A percentile compares a stretch with the other conserved stretches of the same genome.
phyloP scores from a whole-genome alignment of 2,329 filamentous ascomycete genomes.

The Stemphylium lycopersici region DNA sequence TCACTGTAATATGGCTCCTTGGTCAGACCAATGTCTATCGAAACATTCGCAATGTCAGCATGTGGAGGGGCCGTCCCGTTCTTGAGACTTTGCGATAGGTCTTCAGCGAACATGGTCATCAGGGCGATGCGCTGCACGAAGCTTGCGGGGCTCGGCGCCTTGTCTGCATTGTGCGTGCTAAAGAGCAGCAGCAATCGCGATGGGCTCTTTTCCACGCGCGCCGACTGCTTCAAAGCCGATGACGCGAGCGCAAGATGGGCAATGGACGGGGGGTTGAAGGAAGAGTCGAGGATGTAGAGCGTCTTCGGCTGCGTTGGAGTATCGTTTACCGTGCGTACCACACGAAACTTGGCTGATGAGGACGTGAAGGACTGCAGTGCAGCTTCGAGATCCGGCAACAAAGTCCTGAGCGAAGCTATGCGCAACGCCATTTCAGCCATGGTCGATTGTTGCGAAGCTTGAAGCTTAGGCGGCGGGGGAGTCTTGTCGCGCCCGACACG shows the following conservation, averaged over 20 bases:
- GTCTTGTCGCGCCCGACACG: neutral
- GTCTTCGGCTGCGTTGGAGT: conserved; percentile 45
- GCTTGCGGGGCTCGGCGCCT: conserved; percentile 68
- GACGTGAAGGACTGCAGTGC: conserved; percentile 41
- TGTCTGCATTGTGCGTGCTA: conserved; percentile 70
- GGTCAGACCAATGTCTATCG: conserved; percentile 71
- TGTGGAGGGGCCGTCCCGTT: conserved; percentile 2
- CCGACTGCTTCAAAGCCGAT: conserved; percentile 56
- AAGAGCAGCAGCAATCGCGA: conserved; percentile 63
- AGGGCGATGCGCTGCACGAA: conserved; percentile 72
- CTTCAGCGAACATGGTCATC: conserved; percentile 72
- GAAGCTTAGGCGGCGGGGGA: neutral
- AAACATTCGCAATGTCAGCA: conserved; percentile 25
- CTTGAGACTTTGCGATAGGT: conserved; percentile 49
- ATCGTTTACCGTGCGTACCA: conserved; percentile 46
- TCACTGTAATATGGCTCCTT: conserved; percentile 75
- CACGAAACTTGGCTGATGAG: conserved; percentile 43
- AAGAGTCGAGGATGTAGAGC: conserved; percentile 69
- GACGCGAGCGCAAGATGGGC: conserved; percentile 64
- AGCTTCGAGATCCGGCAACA: conserved; percentile 43
- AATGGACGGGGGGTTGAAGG: conserved; percentile 68
- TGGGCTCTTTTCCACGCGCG: conserved; percentile 42
- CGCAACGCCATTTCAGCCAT: conserved; percentile 39
- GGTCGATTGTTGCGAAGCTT: neutral
- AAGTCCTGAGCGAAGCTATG: conserved; percentile 31